These are phyloP conservation scores for Dictyostelium citrinum DNA, from an alignment of 78 protist species.

Conservation along the genomic window DNA sequence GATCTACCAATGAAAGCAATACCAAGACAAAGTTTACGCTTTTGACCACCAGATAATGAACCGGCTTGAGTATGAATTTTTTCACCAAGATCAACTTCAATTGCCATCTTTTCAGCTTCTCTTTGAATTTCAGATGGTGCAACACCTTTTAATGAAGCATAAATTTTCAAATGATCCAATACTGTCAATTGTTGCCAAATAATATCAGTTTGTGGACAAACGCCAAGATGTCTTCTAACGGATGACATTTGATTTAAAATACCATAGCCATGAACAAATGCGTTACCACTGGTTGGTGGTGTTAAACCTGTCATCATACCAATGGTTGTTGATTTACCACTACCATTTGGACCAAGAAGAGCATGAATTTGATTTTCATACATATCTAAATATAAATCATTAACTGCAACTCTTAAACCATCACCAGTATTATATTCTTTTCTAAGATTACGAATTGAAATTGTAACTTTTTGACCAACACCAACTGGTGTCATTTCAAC, in stretches of 20 bases:
- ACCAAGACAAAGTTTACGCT: constrained; percentile 84
- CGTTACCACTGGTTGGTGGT: constrained; percentile 17
- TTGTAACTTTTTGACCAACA: background rate
- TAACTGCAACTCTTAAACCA: constrained; percentile 48
- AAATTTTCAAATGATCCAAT: constrained; percentile 50
- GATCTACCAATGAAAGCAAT: constrained; percentile 87
- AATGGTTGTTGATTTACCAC: constrained; percentile 66
- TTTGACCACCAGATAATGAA: constrained; percentile 88
- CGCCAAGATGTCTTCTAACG: constrained; percentile 39
- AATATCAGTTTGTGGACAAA: constrained; percentile 71
- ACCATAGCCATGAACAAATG: background rate
- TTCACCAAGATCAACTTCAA: constrained; percentile 28
- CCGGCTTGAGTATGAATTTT: background rate
- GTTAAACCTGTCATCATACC: constrained; percentile 32
- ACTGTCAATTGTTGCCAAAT: constrained; percentile 50
- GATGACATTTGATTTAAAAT: background rate
- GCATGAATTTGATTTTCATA: constrained; percentile 50
- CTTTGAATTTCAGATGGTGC: background rate
- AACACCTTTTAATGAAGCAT: constrained; percentile 71
- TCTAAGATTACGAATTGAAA: constrained; percentile 25
- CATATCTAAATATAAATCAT: constrained; percentile 25
- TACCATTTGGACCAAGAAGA: constrained; percentile 55
- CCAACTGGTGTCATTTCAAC: constrained; percentile 33
- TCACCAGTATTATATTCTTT: constrained; percentile 53
- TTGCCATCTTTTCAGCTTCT: constrained; percentile 24